Evolutionary conservation across 345 rosid species (phyloP), one percentile per base, ranked within the genome.

Genomic region (Eucalyptus polyanthemos): DNA sequence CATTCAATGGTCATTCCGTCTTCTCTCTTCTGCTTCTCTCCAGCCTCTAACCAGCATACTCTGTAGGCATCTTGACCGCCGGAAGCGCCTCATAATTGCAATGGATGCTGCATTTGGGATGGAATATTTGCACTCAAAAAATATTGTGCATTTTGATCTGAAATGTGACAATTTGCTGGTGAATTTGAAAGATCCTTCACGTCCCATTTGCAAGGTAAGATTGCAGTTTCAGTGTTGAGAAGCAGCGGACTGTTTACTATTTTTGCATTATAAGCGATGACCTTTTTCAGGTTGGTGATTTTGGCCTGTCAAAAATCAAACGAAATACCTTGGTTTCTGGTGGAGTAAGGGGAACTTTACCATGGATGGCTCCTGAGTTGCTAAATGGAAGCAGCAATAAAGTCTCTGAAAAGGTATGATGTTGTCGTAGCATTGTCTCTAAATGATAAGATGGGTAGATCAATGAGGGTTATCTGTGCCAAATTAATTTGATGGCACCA

Each of bases 311-410:
- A 83, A 95, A 94, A 91, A 96, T 97, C 80, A 97, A 97, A 86
- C 93, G 94, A 49, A 97, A 97, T 89, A 97, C 99, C 14, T 95
- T 97, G 8, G 98, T 96, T 15, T 95, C 98, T 10, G 98, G 98
- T 88, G 99, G 98, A 45, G 97, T 97, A 51, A 94, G 98, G 86
- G 99, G 99, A 93, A 97, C 99, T 50, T 97, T 97, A 88, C 99
- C 99, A 4, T 96, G 99, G 99, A 97, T 97, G 97, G 99, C 99
- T 51, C 99, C 99, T 19, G 98, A 97, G 88, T 91, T 96, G 80
- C 91, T 97, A 90, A 95, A 95, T 65, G 99, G 98, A 24, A 93
- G 94, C 91, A 97, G 95, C 90, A 96, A 90, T 86, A 93, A 93
- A 76, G 99, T 96, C 89, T 97, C 98, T 7, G 98, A 97, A 91